Evolutionary conservation across 345 rosid genomes (phyloP).

Genomic region (Syzygium aqueum): DNA sequence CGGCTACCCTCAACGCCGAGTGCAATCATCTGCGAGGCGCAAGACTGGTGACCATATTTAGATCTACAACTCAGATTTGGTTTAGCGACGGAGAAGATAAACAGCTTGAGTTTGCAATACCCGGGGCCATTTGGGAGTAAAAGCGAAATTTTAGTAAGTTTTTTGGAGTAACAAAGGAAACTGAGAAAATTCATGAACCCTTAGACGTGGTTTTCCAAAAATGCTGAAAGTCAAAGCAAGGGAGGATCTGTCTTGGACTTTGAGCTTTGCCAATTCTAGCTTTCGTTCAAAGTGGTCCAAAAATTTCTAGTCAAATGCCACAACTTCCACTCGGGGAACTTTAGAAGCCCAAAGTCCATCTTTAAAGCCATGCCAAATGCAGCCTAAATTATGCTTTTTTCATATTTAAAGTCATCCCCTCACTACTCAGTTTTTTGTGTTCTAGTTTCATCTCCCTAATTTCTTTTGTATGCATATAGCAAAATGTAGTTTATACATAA

Average conservation of each 20-base stretch:
- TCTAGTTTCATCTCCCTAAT: background rate
- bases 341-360: background rate
- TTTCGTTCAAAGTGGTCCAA: background rate
- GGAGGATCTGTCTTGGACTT: background rate
- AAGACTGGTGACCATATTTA: too few species aligned
- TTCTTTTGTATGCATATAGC: background rate
- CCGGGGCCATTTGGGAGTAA: too few species aligned
- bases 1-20: too few species aligned
- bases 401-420: background rate
- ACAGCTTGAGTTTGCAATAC: too few species aligned
- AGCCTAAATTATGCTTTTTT: background rate
- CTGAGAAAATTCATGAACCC: background rate
- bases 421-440: background rate
- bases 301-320: background rate
- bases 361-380: background rate
- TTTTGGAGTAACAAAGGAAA: background rate
- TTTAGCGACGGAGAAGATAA: too few species aligned
- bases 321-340: background rate
- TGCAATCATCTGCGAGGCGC: too few species aligned
- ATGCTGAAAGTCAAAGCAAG: too few species aligned
- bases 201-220: background rate
- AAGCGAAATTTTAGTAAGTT: background rate
- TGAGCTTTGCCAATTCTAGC: background rate
- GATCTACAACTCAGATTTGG: too few species aligned
- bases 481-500: background rate